These are phyloP conservation scores for Teunomyces cretensis DNA, from an alignment of 805 yeast genomes.

Conservation along the genomic window DNA sequence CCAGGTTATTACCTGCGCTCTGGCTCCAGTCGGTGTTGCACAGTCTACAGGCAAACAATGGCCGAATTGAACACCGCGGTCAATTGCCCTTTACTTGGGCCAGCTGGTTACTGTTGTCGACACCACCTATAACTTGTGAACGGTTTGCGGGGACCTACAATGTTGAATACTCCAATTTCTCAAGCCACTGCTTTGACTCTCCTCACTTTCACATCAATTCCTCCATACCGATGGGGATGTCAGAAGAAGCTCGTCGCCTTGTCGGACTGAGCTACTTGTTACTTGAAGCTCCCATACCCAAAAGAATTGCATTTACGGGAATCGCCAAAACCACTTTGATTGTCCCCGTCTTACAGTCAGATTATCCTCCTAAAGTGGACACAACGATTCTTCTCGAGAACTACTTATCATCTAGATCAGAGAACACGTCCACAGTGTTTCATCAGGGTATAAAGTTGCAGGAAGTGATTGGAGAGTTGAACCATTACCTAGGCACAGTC, in stretches of 20 bases:
- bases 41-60: conserved; percentile 9
- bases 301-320: conserved; percentile 31
- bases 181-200: conserved; percentile 1
- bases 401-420: not conserved
- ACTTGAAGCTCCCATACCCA: conserved; percentile 27
- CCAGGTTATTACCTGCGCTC: conserved; percentile 29
- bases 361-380: not conserved
- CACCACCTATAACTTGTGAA: not conserved
- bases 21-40: conserved; percentile 13
- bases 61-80: conserved; percentile 18
- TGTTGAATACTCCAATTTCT: not conserved
- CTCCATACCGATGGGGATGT: conserved; percentile 19
- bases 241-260: conserved; percentile 28
- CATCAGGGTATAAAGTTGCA: not conserved
- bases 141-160: not conserved
- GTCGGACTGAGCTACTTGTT: conserved; percentile 35
- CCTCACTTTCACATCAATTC: conserved; percentile 22
- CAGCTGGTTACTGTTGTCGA: conserved; percentile 17
- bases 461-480: not conserved
- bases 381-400: not conserved
- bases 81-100: conserved; percentile 33
- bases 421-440: not conserved
- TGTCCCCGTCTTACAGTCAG: conserved; percentile 16
- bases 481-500: not conserved
- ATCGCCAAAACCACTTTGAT: conserved; percentile 19